These are phyloP conservation scores for Rhodomyrtus psidioides DNA, from an alignment of 441 rosid species.

Conservation along the genomic window DNA sequence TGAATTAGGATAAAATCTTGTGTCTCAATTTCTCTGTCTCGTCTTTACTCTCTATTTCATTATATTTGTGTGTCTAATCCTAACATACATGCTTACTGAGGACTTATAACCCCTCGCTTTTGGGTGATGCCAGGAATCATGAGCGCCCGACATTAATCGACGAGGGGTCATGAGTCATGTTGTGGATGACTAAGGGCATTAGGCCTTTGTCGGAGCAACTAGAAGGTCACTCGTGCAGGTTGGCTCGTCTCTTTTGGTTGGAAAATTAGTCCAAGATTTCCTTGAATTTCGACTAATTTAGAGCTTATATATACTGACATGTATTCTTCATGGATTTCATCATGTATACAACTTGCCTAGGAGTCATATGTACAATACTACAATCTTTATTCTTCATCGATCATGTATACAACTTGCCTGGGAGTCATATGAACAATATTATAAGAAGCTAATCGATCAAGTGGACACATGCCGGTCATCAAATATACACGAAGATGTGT, in stretches of 20 bases:
- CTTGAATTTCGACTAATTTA: not conserved
- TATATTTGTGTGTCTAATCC: no score
- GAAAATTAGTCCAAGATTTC: not conserved
- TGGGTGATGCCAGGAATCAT: no score
- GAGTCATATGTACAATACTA: not conserved
- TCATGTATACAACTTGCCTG: not conserved
- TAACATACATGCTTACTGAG: no score
- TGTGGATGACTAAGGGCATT: no score
- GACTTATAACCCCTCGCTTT: no score
- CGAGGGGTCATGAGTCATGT: no score
- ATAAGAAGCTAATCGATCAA: not conserved
- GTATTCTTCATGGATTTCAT: not conserved
- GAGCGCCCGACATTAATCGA: no score
- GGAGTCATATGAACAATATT: not conserved
- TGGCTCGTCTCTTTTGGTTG: not conserved
- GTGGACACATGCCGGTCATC: not conserved
- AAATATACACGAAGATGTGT: no score
- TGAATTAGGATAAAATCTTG: no score
- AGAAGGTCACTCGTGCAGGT: not conserved
- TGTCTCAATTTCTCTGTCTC: no score
- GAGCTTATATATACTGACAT: not conserved
- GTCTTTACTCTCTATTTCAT: no score
- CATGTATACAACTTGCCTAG: not conserved
- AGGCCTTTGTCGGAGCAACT: not conserved
- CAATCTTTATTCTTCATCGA: not conserved